Percentiles rank a stretch among this genome's conserved stretches.
Evolutionary conservation across 1,284 basidiomycete species (phyloP).

Genomic region (Austroboletus niveus): DNA sequence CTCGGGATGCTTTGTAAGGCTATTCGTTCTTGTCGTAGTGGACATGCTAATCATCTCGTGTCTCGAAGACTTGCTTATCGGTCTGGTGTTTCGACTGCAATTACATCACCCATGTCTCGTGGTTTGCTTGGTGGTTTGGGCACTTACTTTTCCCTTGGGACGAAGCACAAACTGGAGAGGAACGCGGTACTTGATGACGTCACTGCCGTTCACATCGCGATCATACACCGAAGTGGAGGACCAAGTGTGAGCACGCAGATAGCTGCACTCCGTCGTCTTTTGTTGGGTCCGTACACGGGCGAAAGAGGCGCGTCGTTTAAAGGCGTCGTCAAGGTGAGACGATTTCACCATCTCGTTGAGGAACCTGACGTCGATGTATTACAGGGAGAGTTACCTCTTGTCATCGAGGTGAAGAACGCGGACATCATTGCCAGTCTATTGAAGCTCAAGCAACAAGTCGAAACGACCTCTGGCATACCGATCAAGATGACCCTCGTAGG

Average conservation of each 20-base stretch:
- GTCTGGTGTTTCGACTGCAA: constrained; percentile 60
- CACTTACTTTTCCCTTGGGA: constrained; percentile 62
- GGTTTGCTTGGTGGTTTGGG: constrained; percentile 68
- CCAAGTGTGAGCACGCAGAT: constrained; percentile 64
- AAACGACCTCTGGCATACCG: constrained; percentile 36
- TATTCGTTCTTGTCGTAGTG: neutral
- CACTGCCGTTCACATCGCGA: constrained; percentile 57
- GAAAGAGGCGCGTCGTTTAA: constrained; percentile 53
- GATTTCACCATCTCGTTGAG: neutral
- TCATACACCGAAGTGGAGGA: constrained; percentile 37
- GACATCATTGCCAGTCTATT: constrained; percentile 81
- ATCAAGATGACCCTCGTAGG: constrained; percentile 65
- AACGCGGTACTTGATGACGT: constrained; percentile 66
- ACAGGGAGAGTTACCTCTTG: constrained; percentile 52
- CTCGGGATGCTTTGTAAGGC: constrained; percentile 71
- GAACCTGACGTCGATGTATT: constrained; percentile 6
- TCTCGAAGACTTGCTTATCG: constrained; percentile 57
- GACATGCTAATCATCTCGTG: constrained; percentile 1
- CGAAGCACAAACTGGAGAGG: constrained; percentile 59
- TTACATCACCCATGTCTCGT: constrained; percentile 55
- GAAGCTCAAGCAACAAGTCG: constrained; percentile 71
- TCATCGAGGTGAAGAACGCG: constrained; percentile 58
- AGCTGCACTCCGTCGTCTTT: constrained; percentile 58
- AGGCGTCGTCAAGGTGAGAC: constrained; percentile 40
- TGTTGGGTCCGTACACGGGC: constrained; percentile 49